Conservation (phyloP, 345 rosid species). For the Citrus unshiu region DNA sequence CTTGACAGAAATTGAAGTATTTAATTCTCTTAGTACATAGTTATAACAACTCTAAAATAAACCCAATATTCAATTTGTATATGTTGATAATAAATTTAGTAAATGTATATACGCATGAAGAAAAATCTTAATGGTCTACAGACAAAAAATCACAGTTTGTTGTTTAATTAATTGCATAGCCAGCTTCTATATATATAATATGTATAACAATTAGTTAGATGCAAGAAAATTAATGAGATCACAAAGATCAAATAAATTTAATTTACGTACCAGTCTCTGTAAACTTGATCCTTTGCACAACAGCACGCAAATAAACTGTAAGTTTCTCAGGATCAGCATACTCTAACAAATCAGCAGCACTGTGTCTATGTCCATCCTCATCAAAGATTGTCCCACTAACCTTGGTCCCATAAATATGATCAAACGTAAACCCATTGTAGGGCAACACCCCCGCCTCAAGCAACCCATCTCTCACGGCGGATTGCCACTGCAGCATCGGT, state of each 20-base stretch:
- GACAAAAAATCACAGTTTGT: too few relatives aligned
- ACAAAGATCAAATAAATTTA: not conserved
- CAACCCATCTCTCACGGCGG: conserved; percentile 71
- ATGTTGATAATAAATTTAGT: not conserved
- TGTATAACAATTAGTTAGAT: too few relatives aligned
- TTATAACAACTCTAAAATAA: too few relatives aligned
- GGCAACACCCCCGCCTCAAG: conserved; percentile 65
- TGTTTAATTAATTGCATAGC: too few relatives aligned
- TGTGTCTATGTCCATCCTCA: conserved; percentile 59
- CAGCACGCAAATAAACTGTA: conserved; percentile 61
- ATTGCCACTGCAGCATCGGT: conserved; percentile 54
- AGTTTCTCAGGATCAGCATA: conserved; percentile 49
- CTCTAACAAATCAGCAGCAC: conserved; percentile 74
- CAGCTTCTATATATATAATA: too few relatives aligned
- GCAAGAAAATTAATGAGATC: not conserved
- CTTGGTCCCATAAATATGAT: conserved; percentile 69
- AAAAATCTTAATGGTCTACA: too few relatives aligned
- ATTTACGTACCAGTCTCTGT: conserved; percentile 31
- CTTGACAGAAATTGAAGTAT: not conserved
- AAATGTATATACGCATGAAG: too few relatives aligned
- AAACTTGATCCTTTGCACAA: conserved; percentile 57
- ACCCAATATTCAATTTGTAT: not conserved
- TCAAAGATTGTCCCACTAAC: conserved; percentile 76
- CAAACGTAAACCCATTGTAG: conserved; percentile 63
- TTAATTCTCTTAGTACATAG: not conserved